Conservation (phyloP, 345 rosid species). For the Excoecaria agallocha region DNA sequence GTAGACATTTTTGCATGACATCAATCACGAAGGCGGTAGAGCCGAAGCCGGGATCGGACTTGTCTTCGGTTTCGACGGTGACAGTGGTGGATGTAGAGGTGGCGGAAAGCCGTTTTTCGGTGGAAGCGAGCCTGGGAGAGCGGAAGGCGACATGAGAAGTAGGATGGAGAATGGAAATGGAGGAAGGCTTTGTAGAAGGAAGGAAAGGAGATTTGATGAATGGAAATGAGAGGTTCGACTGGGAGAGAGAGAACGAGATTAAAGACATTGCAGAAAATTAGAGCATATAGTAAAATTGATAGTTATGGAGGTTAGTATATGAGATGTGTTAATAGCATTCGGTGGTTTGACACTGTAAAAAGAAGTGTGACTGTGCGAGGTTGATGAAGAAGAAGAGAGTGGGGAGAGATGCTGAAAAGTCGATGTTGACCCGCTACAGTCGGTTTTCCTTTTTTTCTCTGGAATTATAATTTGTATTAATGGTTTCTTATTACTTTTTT, state of each 20-base stretch:
- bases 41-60: background rate
- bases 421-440: constrained; percentile 2
- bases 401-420: background rate
- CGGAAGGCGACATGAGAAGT: background rate
- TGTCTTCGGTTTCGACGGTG: background rate
- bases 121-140: background rate
- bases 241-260: background rate
- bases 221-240: background rate
- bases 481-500: too few relatives aligned
- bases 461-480: too few relatives aligned
- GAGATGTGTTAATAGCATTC: background rate
- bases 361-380: background rate
- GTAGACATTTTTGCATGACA: too few relatives aligned
- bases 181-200: background rate
- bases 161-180: background rate
- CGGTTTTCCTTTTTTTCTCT: too few relatives aligned
- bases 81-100: background rate
- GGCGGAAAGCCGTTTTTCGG: constrained; percentile 1
- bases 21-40: constrained; percentile 36
- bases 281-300: too few relatives aligned
- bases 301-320: too few relatives aligned
- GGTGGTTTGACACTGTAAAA: background rate
- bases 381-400: background rate
- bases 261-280: background rate
- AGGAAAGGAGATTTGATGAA: background rate